Base-by-base conservation (phyloP, 768 basidiomycete genomes). In the Rhizopogon rudus region DNA sequence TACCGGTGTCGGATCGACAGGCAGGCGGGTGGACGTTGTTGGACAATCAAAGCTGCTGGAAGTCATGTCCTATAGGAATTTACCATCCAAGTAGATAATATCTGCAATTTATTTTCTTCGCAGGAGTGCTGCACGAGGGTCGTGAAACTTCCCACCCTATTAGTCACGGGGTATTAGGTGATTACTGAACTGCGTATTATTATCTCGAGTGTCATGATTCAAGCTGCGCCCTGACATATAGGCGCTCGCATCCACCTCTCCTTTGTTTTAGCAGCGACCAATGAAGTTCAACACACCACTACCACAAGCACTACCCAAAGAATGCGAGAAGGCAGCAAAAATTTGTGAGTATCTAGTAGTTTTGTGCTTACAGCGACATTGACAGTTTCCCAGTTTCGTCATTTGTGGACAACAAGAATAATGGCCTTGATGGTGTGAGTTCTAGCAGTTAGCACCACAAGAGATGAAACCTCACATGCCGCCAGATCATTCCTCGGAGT, bases 251-350 rank as follows among this genome's bases (percentile, higher is more conserved):
- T 12, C 14, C 7, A 12, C n/a, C 5, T 22, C 17, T 39, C 20
- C 25, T 35, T 43, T 51, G 40, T 12, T 40, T 46, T 16, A 29
- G 17, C 37, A 44, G 51, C 12, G 44, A 28, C 57, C 58, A 5
- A 80, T 80, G 78, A 81, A 82, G 58, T 61, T 81, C 33, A 78
- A 73, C 53, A 77, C 76, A 1, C 79, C 80, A 22, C 64, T 81
- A 46, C 80, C 80, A 28, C 77, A 84, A 57, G 56, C 67, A 3
- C 74, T 96, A 39, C 82, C 83, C 12, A 93, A 90, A 54, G 93
- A 97, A 73, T 93, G 91, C 64, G 70, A 74, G 46, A 97, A 96
- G 69, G 93, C 93, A 25, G 83, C 90, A 8, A 91, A 86, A 65
- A 97, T 94, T 56, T 86, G 92, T 91, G 58, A 52, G 87, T 63